Base-by-base conservation (phyloP, 306 rosid species). In the Adenanthera pavonina region DNA sequence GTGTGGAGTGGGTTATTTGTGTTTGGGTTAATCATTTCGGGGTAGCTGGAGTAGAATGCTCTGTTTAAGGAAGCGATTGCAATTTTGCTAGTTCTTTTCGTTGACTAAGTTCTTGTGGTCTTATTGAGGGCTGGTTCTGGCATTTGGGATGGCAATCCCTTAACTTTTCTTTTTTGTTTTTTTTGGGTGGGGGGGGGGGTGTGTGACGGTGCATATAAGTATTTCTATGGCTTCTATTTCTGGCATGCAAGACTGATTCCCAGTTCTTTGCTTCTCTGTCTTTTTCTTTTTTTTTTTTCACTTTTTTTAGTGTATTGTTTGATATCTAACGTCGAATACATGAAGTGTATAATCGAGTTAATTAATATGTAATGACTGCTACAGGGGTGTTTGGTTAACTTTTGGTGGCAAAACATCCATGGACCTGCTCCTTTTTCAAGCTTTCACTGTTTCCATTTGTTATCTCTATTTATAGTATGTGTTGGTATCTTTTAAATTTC, bases 191-290 rank as follows among this genome's bases (percentile, higher is more conserved):
- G n/a, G 4, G 40, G 40, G 40, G 2, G 2, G 40, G 40, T n/a
- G 15, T 68, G 19, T 40, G 69, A 78, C 76, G 53, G 48, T 57
- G 53, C 5, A 33, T 13, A 77, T 68, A 74, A 75, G 78, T 53
- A 53, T 70, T 36, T 36, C 47, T 78, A 35, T 76, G 70, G 74
- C 64, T 79, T 83, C 80, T 76, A 40, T 54, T 83, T 83, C 75
- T 34, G 74, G 82, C 66, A 72, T 76, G 78, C 77, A 74, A 38
- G 13, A 9, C n/a, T 74, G 14, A 54, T 53, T 38, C 44, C 49
- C 25, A 17, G n/a, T 33, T 49, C 20, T n/a, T 73, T 70, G 73
- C 72, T 79, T 72, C 34, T 77, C 14, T 43, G 46, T 74, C 8
- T 66, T 77, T 44, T 82, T 52, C 54, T 44, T 19, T 34, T 51